Percentiles rank a stretch among this genome's conserved stretches.
Conservation (phyloP, 768 basidiomycete genomes). For the Pisolithus orientalis region DNA sequence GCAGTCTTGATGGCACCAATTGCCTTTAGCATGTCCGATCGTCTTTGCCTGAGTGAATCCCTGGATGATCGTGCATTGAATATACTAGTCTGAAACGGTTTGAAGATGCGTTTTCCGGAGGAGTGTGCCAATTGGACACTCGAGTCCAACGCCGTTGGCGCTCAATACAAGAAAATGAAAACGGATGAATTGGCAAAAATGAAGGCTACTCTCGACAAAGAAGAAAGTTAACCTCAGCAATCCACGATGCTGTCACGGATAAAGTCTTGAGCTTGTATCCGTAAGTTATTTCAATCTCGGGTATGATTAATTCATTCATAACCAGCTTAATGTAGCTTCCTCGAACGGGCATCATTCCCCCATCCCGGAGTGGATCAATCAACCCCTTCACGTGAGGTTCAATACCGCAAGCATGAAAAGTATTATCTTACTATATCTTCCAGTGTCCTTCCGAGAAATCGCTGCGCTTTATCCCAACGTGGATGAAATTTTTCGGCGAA, state of each 20-base stretch:
- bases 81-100: conserved; percentile 24
- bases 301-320: neutral
- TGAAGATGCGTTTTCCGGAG: conserved; percentile 19
- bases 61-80: conserved; percentile 20
- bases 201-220: neutral
- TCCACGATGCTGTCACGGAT: conserved; percentile 23
- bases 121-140: conserved; percentile 21
- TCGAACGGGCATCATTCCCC: conserved; percentile 11
- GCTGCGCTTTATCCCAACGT: conserved; percentile 11
- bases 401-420: neutral
- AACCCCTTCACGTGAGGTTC: conserved; percentile 1
- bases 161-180: neutral
- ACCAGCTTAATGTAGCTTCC: conserved; percentile 6
- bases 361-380: neutral
- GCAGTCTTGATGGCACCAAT: neutral
- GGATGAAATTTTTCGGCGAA: neutral
- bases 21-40: conserved; percentile 15
- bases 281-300: conserved; percentile 10
- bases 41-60: conserved; percentile 16
- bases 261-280: conserved; percentile 17
- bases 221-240: conserved; percentile 4
- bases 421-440: neutral
- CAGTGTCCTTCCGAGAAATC: conserved; percentile 8
- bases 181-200: neutral
- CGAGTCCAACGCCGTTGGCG: conserved; percentile 1